Base-by-base conservation (phyloP, 257 asterid species). In the Nyctanthes arbortristis region DNA sequence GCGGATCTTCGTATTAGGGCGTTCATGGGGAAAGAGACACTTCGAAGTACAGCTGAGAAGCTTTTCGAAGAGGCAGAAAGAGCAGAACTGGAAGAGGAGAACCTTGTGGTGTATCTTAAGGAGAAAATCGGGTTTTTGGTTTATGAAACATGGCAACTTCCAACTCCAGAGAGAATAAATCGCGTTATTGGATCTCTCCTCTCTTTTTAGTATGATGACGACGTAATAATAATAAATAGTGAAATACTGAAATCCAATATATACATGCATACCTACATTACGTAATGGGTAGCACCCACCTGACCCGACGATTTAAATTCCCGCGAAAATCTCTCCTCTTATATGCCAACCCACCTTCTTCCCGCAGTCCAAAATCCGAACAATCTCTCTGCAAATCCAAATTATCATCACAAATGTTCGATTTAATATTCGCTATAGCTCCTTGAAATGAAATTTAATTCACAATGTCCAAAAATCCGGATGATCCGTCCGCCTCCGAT, bases 291-390 rank as follows among this genome's bases (percentile, higher is more conserved):
- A 69, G 80, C 88, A 85, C 84, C 84, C 82, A 66, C 68, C 57
- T 7, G 61, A 32, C 78, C 75, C 75, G n/a, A n/a, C n/a, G n/a
- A n/a, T n/a, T n/a, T n/a, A 35, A 65, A 66, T 83, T 89, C 95
- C 96, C 98, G 91, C 90, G 88, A 88, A 88, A 84, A 87, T 74
- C 87, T 77, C 88, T 76, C 81, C 67, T 71, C 77, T 59, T 28
- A 52, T 40, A 69, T 39, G 59, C 24, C 43, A 25, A 66, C 58
- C 31, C n/a, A n/a, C n/a, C n/a, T 33, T 36, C 69, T 45, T 66
- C 28, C 9, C 68, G 55, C 58, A 37, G 25, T 30, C 67, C 32
- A n/a, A n/a, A n/a, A n/a, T n/a, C n/a, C n/a, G n/a, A n/a, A 29
- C 27, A 47, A 20, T 12, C 45, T 65, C 35, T 40, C 65, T 6